Evolutionary conservation across 257 asterid species (phyloP).

Genomic region (Capsicum pubescens): DNA sequence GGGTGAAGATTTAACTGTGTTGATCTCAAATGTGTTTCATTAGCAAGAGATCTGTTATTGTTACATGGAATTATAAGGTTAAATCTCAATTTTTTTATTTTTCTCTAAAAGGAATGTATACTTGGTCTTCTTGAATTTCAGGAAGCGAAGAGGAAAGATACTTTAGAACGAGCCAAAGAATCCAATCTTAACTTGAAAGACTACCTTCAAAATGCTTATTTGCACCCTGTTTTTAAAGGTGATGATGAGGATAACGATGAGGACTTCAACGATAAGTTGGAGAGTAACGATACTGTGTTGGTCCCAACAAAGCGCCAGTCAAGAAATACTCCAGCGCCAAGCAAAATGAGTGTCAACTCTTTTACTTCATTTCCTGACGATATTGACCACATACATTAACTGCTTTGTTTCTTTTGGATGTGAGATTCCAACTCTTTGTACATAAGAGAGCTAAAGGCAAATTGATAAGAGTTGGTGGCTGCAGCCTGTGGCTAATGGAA

Average conservation of each 20-base stretch:
- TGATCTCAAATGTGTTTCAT: conserved; percentile 25
- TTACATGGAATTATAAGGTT: neutral
- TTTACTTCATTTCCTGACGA: conserved; percentile 39
- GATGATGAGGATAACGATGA: conserved; percentile 47
- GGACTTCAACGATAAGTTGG: conserved; percentile 32
- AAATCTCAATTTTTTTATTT: neutral
- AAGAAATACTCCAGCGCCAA: conserved; percentile 72
- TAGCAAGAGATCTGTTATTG: neutral
- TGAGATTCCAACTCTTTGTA: neutral
- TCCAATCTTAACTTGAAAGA: conserved; percentile 69
- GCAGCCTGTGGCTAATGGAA: neutral
- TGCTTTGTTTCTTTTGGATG: neutral
- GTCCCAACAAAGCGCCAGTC: conserved; percentile 81
- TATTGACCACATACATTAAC: neutral
- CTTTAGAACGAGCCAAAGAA: conserved; percentile 81
- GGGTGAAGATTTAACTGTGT: neutral
- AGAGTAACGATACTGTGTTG: conserved; percentile 39
- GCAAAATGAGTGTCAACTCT: conserved; percentile 61
- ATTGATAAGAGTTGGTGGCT: conserved; percentile 15
- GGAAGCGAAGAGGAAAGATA: conserved; percentile 97
- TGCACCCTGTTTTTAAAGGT: conserved; percentile 78
- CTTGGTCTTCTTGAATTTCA: conserved; percentile 37
- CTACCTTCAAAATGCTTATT: conserved; percentile 69
- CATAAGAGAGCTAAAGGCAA: neutral
- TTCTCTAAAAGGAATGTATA: neutral